Evolutionary conservation across 2,329 filamentous ascomycete genomes (phyloP), one percentile per base, ranked within the genome.

Genomic region (Arthrobotrys musiformis): DNA sequence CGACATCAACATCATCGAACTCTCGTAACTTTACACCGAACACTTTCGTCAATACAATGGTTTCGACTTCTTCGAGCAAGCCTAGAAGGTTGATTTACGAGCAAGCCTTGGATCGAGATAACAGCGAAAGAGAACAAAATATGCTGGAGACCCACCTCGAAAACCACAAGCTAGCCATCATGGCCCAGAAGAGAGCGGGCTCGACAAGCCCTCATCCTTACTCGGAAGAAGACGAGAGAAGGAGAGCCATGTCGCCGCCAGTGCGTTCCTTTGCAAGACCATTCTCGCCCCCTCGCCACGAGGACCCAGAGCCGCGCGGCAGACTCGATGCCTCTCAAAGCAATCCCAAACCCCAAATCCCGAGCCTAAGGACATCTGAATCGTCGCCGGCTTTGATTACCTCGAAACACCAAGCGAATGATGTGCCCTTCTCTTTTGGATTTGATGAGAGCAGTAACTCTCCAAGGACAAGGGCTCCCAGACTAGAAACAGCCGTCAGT

Each of bases 1-100:
- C 93, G 2, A 97, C 93, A 0, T 97, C 94, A 0, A 86, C 54
- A 63, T 80, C 33, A 42, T 77, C 62, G 17, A 79, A 26, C 66
- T 79, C 70, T 60, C 64, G 61, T 42, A 69, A 63, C 26, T 78
- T 72, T 24, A 42, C 54, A 7, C 56, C 72, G 1, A 68, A 61
- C 19, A 33, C 17, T 44, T 46, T 67, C 22, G 72, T 62, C n/a
- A 58, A 48, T 44, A 9, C 56, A 17, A 52, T 76, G 42, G 52
- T 24, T 68, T 68, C 77, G 4, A 33, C 66, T 9, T 50, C 54
- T n/a, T 67, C 79, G 9, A 79, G 70, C 28, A 81, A 81, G n/a
- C 79, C 79, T 50, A 62, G 80, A 35, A 79, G 79, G 40, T 75
- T 80, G 22, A 67, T 81, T 28, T 81, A 81, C 58, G 80, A 81